Percentiles rank a stretch among this genome's conserved stretches.
Conservation (phyloP, 805 yeast species). For the Candida qinlingensis region DNA sequence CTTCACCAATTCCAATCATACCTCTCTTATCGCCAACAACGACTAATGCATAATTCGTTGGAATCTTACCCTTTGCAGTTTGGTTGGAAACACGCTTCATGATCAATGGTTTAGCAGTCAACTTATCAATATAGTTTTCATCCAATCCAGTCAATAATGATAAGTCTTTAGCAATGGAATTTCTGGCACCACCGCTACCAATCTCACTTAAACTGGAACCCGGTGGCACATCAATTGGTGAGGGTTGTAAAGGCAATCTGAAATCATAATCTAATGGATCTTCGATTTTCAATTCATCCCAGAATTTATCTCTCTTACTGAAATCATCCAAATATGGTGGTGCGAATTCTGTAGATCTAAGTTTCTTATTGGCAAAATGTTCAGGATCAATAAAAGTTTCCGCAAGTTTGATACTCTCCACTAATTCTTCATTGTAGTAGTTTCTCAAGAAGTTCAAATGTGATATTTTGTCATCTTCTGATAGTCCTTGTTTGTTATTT, state of each 20-base stretch:
- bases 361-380: slow-evolving; percentile 42
- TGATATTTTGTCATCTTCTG: slow-evolving; percentile 16
- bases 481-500: neutral
- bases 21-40: slow-evolving; percentile 93
- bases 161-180: slow-evolving; percentile 44
- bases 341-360: slow-evolving; percentile 46
- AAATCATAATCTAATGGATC: slow-evolving; percentile 45
- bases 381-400: slow-evolving; percentile 70
- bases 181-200: slow-evolving; percentile 18
- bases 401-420: slow-evolving; percentile 77
- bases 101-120: slow-evolving; percentile 61
- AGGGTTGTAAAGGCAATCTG: slow-evolving; percentile 49
- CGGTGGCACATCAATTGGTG: slow-evolving; percentile 50
- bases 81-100: slow-evolving; percentile 83
- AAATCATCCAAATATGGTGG: slow-evolving; percentile 72
- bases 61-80: slow-evolving; percentile 88
- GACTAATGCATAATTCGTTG: slow-evolving; percentile 74
- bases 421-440: slow-evolving; percentile 76
- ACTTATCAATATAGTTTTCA: slow-evolving; percentile 51
- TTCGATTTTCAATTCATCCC: slow-evolving; percentile 56
- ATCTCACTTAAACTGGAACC: slow-evolving; percentile 34
- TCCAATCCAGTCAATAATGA: slow-evolving; percentile 63
- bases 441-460: slow-evolving; percentile 44
- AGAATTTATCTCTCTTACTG: slow-evolving; percentile 63
- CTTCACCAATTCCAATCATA: slow-evolving; percentile 92